These are phyloP conservation scores for Sporothrix humicola DNA, from an alignment of 2,329 filamentous ascomycete genomes.

Conservation along the genomic window DNA sequence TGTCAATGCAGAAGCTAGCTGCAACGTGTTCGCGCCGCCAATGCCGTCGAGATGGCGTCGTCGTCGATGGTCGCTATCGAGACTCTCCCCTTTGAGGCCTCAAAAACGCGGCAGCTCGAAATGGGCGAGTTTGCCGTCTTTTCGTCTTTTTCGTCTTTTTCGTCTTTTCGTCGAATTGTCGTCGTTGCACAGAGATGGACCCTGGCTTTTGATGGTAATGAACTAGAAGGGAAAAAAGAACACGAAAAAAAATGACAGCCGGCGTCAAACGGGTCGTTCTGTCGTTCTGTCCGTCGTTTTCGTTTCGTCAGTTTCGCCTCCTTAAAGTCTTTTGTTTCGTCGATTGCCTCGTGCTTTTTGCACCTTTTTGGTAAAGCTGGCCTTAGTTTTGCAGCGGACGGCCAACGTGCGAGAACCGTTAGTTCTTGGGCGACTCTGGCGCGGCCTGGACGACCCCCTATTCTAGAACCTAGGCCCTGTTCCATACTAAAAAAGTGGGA, in stretches of 20 bases:
- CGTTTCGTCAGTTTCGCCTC: too few relatives aligned
- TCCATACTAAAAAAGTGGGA: background rate
- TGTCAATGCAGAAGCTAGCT: background rate
- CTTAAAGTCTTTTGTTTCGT: background rate
- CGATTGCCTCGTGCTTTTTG: slow-evolving; percentile 14
- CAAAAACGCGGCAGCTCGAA: background rate
- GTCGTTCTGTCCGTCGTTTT: background rate
- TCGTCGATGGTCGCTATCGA: background rate
- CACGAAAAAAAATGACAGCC: background rate
- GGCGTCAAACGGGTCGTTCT: background rate
- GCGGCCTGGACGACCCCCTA: background rate
- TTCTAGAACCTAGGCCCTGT: background rate
- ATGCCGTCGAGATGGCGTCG: background rate
- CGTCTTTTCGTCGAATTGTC: background rate
- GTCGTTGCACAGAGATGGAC: background rate
- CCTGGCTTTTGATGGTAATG: background rate
- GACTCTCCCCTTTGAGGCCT: background rate
- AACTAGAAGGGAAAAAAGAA: background rate
- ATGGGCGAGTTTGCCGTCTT: background rate
- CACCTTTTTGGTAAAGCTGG: slow-evolving; percentile 19
- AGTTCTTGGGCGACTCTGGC: background rate
- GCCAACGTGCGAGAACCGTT: background rate
- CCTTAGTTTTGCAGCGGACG: background rate
- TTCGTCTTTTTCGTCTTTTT: background rate
- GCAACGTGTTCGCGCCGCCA: background rate